Conservation (phyloP, 139 green algal genomes). For the Tetradesmus obliquus region DNA sequence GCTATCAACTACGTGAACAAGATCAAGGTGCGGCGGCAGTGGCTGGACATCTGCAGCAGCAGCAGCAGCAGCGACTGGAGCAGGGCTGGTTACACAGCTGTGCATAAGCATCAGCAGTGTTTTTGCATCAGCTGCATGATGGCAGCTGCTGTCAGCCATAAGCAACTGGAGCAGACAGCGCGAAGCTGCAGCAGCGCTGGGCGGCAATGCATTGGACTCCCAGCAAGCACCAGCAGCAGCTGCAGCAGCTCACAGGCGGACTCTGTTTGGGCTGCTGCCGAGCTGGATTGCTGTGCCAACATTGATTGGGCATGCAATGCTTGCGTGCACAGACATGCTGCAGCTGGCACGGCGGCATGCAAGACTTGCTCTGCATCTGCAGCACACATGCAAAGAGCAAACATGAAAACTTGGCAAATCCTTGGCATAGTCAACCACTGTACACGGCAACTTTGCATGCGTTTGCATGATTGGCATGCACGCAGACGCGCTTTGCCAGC, state of each 20-base stretch:
- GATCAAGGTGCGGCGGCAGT: constrained; percentile 88
- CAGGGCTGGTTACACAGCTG: background rate
- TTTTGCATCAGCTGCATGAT: background rate
- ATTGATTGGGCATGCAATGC: too few relatives aligned
- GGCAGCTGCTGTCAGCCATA: background rate
- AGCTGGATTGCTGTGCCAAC: too few relatives aligned
- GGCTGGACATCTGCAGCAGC: background rate
- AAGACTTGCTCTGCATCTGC: too few relatives aligned
- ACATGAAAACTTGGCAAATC: too few relatives aligned
- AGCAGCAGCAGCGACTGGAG: background rate
- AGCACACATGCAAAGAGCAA: too few relatives aligned
- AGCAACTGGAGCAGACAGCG: background rate
- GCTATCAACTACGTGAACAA: constrained; percentile 99
- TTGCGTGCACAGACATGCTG: too few relatives aligned
- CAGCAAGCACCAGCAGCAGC: background rate
- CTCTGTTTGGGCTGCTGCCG: too few relatives aligned
- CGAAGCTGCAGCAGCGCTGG: background rate
- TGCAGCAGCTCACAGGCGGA: background rate
- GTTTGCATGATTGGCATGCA: background rate
- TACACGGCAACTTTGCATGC: too few relatives aligned
- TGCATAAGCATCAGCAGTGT: background rate
- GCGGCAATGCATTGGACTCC: background rate
- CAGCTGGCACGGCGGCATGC: too few relatives aligned
- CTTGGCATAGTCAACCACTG: too few relatives aligned
- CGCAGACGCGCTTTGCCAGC: constrained; percentile 87